These are phyloP conservation scores for Lichina pygmaea DNA, from an alignment of 495 filamentous ascomycete genomes.

Conservation along the genomic window DNA sequence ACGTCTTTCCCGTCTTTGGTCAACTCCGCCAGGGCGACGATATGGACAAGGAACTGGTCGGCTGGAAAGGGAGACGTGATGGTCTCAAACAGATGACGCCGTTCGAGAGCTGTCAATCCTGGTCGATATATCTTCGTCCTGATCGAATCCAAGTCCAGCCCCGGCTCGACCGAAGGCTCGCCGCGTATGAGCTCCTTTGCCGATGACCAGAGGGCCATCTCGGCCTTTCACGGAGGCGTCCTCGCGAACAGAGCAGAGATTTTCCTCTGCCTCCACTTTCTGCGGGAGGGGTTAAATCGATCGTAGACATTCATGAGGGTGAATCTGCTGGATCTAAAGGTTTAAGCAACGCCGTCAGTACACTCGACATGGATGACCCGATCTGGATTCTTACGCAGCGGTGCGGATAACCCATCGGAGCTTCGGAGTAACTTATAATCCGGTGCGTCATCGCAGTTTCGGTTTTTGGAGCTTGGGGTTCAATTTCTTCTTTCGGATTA, in stretches of 20 bases:
- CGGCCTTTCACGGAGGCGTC: constrained; percentile 23
- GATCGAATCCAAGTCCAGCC: constrained; percentile 7
- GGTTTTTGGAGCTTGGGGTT: no score
- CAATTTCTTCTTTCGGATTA: no score
- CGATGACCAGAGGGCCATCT: constrained; percentile 32
- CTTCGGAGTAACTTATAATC: no score
- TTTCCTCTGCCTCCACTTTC: constrained; percentile 19
- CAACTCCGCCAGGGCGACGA: constrained; percentile 31
- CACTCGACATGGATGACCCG: no score
- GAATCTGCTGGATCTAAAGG: background rate
- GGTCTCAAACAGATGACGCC: constrained; percentile 33
- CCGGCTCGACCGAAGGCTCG: constrained; percentile 15
- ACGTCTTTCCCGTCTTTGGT: constrained; percentile 35
- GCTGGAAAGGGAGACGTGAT: constrained; percentile 21
- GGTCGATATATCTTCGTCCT: constrained; percentile 33
- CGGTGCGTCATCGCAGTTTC: no score
- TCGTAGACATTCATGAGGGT: background rate
- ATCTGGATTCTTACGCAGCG: no score
- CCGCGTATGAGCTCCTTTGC: constrained; percentile 34
- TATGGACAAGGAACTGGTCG: constrained; percentile 34
- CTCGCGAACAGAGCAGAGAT: constrained; percentile 23
- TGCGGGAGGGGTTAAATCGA: background rate
- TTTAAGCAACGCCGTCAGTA: no score
- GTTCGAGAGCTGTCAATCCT: constrained; percentile 32
- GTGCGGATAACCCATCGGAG: no score